Conservation (phyloP, 108 stramenopile genomes). For the Cylindrotheca closterium region DNA sequence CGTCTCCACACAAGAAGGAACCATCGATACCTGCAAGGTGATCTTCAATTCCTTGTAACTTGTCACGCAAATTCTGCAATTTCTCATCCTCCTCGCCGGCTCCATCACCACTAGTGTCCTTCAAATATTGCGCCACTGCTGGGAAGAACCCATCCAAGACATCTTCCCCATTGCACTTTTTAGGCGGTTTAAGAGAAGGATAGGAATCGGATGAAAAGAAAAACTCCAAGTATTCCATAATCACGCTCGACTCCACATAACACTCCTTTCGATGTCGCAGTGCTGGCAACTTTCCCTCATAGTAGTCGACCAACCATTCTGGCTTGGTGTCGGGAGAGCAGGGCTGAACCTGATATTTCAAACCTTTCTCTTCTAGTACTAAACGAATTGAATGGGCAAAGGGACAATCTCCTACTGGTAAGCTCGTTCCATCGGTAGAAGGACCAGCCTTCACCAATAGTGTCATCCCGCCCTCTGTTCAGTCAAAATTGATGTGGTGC, state of each 20-base stretch:
- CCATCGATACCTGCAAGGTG: conserved; percentile 30
- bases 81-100: conserved; percentile 36
- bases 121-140: conserved; percentile 72
- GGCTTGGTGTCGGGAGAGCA: conserved; percentile 66
- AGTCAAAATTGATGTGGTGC: conserved; percentile 3
- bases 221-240: conserved; percentile 82
- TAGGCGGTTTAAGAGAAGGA: conserved; percentile 30
- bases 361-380: conserved; percentile 73
- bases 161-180: conserved; percentile 27
- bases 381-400: conserved; percentile 82
- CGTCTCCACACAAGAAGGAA: conserved; percentile 52
- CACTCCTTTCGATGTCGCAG: conserved; percentile 82
- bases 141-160: conserved; percentile 79
- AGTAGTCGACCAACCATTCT: conserved; percentile 75
- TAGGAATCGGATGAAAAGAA: conserved; percentile 63
- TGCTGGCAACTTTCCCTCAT: conserved; percentile 81
- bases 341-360: conserved; percentile 71
- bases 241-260: conserved; percentile 78
- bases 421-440: conserved; percentile 56
- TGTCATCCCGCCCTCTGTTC: conserved; percentile 78
- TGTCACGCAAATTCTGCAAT: conserved; percentile 35
- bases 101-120: conserved; percentile 65
- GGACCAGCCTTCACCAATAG: conserved; percentile 72
- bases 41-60: conserved; percentile 46
- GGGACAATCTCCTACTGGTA: conserved; percentile 87